Percentiles rank a stretch among this genome's conserved stretches.
Conservation (phyloP, 129 eudicot genomes). For the Heracleum sosnowskyi region DNA sequence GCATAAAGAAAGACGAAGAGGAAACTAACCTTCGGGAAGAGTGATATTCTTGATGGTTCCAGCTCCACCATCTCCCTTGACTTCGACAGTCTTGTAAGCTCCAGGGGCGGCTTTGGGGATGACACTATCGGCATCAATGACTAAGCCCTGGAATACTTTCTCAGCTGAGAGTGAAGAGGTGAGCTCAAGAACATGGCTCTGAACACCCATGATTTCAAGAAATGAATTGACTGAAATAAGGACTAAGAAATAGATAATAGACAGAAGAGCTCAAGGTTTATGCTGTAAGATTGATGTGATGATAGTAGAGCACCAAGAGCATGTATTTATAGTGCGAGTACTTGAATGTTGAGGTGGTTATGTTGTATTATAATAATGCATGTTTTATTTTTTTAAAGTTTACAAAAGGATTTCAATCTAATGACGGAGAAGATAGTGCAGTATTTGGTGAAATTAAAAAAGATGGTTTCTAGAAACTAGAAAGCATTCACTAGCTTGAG, state of each 20-base stretch:
- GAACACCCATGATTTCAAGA: neutral
- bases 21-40: conserved; percentile 6
- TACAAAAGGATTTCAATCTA: too few relatives aligned
- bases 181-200: neutral
- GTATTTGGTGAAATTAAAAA: too few relatives aligned
- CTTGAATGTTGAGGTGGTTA: neutral
- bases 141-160: neutral
- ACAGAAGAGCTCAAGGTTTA: neutral
- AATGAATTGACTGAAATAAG: neutral
- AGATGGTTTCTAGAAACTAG: too few relatives aligned
- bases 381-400: too few relatives aligned
- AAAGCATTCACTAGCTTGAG: neutral
- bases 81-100: conserved; percentile 8
- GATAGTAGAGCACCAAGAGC: neutral
- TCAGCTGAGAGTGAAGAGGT: neutral
- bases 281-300: neutral
- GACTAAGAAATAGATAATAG: neutral
- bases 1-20: too few relatives aligned
- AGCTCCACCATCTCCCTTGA: conserved; percentile 15
- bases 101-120: conserved; percentile 14
- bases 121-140: conserved; percentile 2
- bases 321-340: neutral
- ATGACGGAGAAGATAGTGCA: too few relatives aligned
- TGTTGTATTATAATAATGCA: too few relatives aligned
- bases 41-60: conserved; percentile 9